Evolutionary conservation across 768 basidiomycete genomes (phyloP), one percentile per base, ranked within the genome.

Genomic region (Lactarius vividus): DNA sequence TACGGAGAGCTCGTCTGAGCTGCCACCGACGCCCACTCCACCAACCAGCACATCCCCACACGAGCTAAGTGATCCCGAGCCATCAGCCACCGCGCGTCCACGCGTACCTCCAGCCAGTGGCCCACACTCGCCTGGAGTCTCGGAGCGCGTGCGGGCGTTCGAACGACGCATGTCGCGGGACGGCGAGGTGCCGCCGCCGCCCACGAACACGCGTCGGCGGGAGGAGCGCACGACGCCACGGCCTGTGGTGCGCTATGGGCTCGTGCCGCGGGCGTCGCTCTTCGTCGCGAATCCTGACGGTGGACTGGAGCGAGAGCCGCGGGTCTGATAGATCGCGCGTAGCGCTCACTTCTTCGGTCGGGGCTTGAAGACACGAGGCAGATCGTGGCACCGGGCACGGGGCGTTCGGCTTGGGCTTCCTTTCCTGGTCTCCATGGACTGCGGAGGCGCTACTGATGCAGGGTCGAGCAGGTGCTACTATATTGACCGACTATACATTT

Each of bases 211-310:
- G 69, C 59, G 82, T 83, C 71, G 81, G 80, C 71, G 74, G 75
- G 64, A 72, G 77, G 57, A 77, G 74, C 66, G 80, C 76, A 72
- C 46, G 70, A 65, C 63, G 61, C 68, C 61, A 3, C 54, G 69
- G 3, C 59, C 76, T 59, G 75, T 74, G 52, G 78, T 86, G 42
- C 80, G 83, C 31, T 92, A 92, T 73, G 89, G 89, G 15, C 80
- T 92, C 39, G 86, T 81, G 40, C 84, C 85, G 28, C 81, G 83
- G 66, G 76, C 83, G 23, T 84, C 84, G 67, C 79, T 93, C 35
- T 92, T 84, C 70, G 81, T 93, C 59, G 88, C 88, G 28, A 92
- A 93, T 75, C 90, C 91, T 20, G 87, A 88, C 71, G 70, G 61
- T 20, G 11, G 49, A 40, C 68, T 35, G 52, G 35, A 52, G 66